Percentiles rank a stretch among this genome's conserved stretches.
Conservation (phyloP, 176 grass and related monocot genomes). For the bread wheat (Triticum aestivum) region IWGSC_CS_RefSeq_v2.1 NC_057800.1:645329373-645329872, state of each 20-base stretch:
- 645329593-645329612: conserved; percentile 77
- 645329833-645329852: not conserved
- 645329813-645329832: conserved; percentile 12
- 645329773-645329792: not conserved
- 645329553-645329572: conserved; percentile 5
- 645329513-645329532: not conserved
- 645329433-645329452: not conserved
- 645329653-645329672: conserved; percentile 36
- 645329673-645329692: conserved; percentile 17
- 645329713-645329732: not conserved
- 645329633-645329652: conserved; percentile 59
- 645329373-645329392: not conserved
- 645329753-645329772: conserved; percentile 6
- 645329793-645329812: conserved; percentile 20
- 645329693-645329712: not conserved
- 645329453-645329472: not conserved
- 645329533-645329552: not conserved
- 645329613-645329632: conserved; percentile 64
- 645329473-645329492: conserved; percentile 5
- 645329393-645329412: not conserved
- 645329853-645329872: not conserved
- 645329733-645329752: conserved; percentile 3
- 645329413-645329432: conserved; percentile 3
- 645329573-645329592: conserved; percentile 32
- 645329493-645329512: not conserved